Base-by-base conservation (phyloP, 148 eudicot genomes). In the Fagopyrum homotropicum region DNA sequence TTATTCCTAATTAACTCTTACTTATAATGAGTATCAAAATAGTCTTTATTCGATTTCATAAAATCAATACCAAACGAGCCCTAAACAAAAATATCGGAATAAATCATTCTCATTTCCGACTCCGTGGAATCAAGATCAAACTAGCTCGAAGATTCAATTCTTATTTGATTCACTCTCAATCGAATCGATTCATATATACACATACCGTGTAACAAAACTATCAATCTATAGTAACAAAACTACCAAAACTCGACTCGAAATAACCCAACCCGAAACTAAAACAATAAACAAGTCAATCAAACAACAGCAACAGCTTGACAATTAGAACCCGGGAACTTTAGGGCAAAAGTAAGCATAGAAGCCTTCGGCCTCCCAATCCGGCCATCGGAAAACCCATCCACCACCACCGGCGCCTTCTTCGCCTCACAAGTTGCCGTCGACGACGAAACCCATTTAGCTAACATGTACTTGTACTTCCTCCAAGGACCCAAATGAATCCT, bases 401-500 rank as follows among this genome's bases (percentile, higher is more conserved):
- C 51, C 52, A 6, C 14, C 52, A 19, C 54, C 19, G 50, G 1
- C 52, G 5, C 14, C 9, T 0, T 35, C 40, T 35, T 35, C 40
- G 4, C 57, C 16, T 9, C 71, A 30, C 45, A 66, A 11, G 73
- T 46, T 49, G 73, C 47, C 40, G 15, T 11, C 1, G 43, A 0
- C 14, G 70, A 64, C 2, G 70, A 64, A n/a, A 64, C 45, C 70
- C 70, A 64, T 64, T 64, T 64, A 40, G 70, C 45, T 4, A 30
- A n/a, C 45, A 30, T 64, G 45, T 64, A 78, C 35, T 83, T 80
- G 35, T 75, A 52, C 77, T 80, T 83, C 81, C 86, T 80, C 86
- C 86, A 83, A 4, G 85, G 85, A 9, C 77, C 85, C 75, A 80
- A 64, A 35, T 83, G 86, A 81, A 83, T 83, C 48, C 66, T 78